These are phyloP conservation scores for Globisporangium rhizosaccharum DNA, from an alignment of 352 stramenopile species.

Conservation along the genomic window DNA sequence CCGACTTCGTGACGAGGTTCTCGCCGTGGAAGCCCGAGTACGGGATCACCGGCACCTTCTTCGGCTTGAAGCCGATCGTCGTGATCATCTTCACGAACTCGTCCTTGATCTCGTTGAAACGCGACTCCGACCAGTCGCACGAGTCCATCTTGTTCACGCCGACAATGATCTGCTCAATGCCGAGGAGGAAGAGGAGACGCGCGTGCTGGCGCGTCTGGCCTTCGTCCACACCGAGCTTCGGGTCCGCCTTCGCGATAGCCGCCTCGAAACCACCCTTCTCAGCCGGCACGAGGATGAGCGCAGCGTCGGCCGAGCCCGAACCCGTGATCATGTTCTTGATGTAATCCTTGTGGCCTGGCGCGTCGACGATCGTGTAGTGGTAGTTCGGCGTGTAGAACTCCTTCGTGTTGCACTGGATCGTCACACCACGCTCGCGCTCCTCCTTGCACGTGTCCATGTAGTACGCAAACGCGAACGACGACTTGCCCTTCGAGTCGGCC, in stretches of 20 bases:
- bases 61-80: slow-evolving; percentile 75
- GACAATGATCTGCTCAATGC: slow-evolving; percentile 94
- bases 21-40: slow-evolving; percentile 81
- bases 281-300: slow-evolving; percentile 94
- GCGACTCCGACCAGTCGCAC: slow-evolving; percentile 53
- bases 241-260: slow-evolving; percentile 71
- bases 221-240: slow-evolving; percentile 15
- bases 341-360: slow-evolving; percentile 97
- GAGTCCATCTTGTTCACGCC: slow-evolving; percentile 56
- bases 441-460: slow-evolving; percentile 98
- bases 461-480: slow-evolving; percentile 98
- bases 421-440: slow-evolving; percentile 97
- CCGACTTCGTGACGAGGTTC: slow-evolving; percentile 66
- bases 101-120: slow-evolving; percentile 82
- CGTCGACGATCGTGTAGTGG: slow-evolving; percentile 98
- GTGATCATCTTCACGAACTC: slow-evolving; percentile 79
- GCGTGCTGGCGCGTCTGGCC: slow-evolving; percentile 96
- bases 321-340: slow-evolving; percentile 99
- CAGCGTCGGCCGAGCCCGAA: slow-evolving; percentile 96
- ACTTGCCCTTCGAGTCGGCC: slow-evolving; percentile 94
- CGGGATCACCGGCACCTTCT: slow-evolving; percentile 60
- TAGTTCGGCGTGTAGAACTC: slow-evolving; percentile 98
- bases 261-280: slow-evolving; percentile 92
- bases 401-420: slow-evolving; percentile 97
- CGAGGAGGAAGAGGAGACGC: slow-evolving; percentile 94